A percentile compares a stretch with the other conserved stretches of the same genome.
Evolutionary conservation across 768 basidiomycete species (phyloP).

Genomic region (Crepidotus variabilis): DNA sequence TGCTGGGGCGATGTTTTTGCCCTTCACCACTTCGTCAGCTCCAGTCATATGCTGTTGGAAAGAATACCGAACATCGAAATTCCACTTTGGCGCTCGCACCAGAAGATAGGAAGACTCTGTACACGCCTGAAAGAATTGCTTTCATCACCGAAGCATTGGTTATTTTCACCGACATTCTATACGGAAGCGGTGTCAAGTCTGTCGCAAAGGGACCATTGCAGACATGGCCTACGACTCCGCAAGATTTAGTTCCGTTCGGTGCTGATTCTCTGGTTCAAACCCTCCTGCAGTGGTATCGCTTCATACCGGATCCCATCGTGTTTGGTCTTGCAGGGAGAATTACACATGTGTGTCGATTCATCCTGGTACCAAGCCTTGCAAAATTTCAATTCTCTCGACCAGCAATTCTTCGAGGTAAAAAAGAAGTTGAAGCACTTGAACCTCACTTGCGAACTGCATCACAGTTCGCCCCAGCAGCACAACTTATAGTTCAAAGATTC

Average conservation of each 20-base stretch:
- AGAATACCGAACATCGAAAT: too few relatives aligned
- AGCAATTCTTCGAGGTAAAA: neutral
- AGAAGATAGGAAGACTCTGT: neutral
- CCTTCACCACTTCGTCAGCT: neutral
- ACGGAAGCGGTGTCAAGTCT: neutral
- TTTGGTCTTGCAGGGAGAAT: neutral
- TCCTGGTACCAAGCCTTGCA: neutral
- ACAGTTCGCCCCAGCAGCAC: neutral
- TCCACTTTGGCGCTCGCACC: neutral
- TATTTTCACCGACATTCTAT: neutral
- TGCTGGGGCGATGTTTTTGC: neutral
- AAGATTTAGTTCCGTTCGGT: constrained; percentile 6
- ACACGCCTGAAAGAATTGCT: neutral
- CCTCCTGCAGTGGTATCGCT: neutral
- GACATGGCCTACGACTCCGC: neutral
- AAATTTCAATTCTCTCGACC: neutral
- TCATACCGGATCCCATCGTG: neutral
- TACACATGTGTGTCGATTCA: neutral
- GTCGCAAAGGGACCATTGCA: neutral
- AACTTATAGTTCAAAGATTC: neutral
- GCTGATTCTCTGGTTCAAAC: neutral
- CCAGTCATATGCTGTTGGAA: neutral
- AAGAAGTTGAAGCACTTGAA: neutral
- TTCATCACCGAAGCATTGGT: neutral
- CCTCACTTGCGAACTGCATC: neutral